Evolutionary conservation across 495 filamentous ascomycete genomes (phyloP), one percentile per base, ranked within the genome.

Genomic region (Recurvomyces mirabilis): DNA sequence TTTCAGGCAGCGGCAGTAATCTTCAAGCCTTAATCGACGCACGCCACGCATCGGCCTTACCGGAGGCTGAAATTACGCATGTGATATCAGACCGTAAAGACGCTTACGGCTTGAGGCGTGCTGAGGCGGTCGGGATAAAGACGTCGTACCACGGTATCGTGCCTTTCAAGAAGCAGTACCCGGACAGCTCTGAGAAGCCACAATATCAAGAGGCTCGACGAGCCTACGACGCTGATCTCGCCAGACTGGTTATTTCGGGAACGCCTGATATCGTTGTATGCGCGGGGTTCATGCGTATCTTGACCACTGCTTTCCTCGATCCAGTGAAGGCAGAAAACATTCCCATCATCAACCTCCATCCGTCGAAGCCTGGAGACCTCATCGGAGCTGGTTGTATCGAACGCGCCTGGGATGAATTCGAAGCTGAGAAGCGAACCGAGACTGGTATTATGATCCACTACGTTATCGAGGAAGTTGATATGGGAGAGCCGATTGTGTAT

Each of bases 371-470:
- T 18, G 79, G 79, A 13, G 67, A 76, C 49, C 88, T 88, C 55
- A 80, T 91, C 60, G 86, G 86, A 5, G 75, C 80, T 59, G 61
- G 74, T 47, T 86, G 84, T 1, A 93, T 95, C 50, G 72, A 79
- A 44, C 70, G 86, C 14, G 87, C 87, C 17, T 82, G 80, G 61
- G 69, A 74, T 25, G 84, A 84, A 38, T 93, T 78, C 61, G 54
- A 79, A 57, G 72, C 72, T 18, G 83, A 81, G 6, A 75, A 74
- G 60, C 73, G 89, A 28, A 72, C 81, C 54, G 77, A 71, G 59
- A 94, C 87, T 1, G 87, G 87, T 1, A 79, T 91, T n/a, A 94
- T 96, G 87, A 77, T 93, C 2, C 87, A 94, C 63, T 78, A 85
- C 57, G 85, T 94, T 34, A 83, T 94, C 52, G 73, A 69, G 29